phyloP scores from a whole-genome alignment of 805 yeast genomes.

The Diddensiella santjacobensis region DNA sequence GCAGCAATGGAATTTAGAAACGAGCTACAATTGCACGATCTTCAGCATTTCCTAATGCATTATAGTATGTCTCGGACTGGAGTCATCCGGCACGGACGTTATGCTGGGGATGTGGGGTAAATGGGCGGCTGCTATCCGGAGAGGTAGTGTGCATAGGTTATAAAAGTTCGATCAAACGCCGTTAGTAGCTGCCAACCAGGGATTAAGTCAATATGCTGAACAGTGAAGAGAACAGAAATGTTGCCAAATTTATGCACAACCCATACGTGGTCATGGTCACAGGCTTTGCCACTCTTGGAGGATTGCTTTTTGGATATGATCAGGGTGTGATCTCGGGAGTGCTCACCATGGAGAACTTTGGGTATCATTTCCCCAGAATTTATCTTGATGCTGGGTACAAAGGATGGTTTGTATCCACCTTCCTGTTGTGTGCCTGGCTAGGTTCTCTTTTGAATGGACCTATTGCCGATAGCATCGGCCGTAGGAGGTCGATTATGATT shows the following conservation, averaged over 20 bases:
- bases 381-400: slow-evolving; percentile 19
- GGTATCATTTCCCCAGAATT: slow-evolving; percentile 18
- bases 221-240: background rate
- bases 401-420: slow-evolving; percentile 21
- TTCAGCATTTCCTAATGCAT: too few species aligned
- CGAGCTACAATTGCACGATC: too few species aligned
- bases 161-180: too few species aligned
- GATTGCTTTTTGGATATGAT: slow-evolving; percentile 30
- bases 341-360: slow-evolving; percentile 25
- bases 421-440: slow-evolving; percentile 24
- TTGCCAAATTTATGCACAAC: slow-evolving; percentile 19
- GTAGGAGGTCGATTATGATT: slow-evolving; percentile 58
- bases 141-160: too few species aligned
- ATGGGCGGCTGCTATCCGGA: too few species aligned
- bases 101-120: too few species aligned
- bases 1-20: too few species aligned
- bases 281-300: slow-evolving; percentile 30
- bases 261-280: slow-evolving; percentile 23
- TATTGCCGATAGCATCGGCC: slow-evolving; percentile 54
- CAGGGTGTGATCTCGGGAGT: slow-evolving; percentile 30
- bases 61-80: too few species aligned
- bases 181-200: too few species aligned
- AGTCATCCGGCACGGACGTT: too few species aligned
- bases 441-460: slow-evolving; percentile 61
- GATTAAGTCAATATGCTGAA: too few species aligned